Evolutionary conservation across 768 basidiomycete species (phyloP).

Genomic region (Suillus ampliporus): DNA sequence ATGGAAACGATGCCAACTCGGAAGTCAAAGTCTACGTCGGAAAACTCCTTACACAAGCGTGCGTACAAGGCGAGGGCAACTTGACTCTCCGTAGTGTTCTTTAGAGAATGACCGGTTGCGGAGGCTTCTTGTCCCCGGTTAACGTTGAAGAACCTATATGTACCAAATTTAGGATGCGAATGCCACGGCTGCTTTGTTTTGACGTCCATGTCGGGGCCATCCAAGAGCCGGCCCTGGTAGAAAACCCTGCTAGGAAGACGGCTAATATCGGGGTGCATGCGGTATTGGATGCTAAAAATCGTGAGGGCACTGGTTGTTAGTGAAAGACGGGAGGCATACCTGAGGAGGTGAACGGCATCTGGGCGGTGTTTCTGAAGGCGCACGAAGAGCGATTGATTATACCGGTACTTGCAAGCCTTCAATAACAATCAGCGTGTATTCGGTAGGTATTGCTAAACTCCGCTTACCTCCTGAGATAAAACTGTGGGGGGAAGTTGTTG

Average conservation of each 20-base stretch:
- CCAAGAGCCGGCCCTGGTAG: slow-evolving; percentile 77
- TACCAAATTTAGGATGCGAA: slow-evolving; percentile 71
- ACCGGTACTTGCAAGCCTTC: slow-evolving; percentile 71
- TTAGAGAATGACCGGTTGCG: slow-evolving; percentile 67
- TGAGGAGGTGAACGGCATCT: slow-evolving; percentile 89
- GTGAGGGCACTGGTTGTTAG: slow-evolving; percentile 6
- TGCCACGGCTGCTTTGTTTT: slow-evolving; percentile 93
- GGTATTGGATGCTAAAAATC: slow-evolving; percentile 88
- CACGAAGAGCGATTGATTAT: slow-evolving; percentile 93
- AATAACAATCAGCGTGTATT: slow-evolving; percentile 7
- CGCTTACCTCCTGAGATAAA: slow-evolving; percentile 60
- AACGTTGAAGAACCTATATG: slow-evolving; percentile 91
- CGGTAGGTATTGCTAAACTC: slow-evolving; percentile 34
- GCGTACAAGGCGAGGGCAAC: slow-evolving; percentile 80
- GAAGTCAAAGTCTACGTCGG: slow-evolving; percentile 56
- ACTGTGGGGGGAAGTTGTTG: slow-evolving; percentile 97
- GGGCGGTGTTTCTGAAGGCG: slow-evolving; percentile 81
- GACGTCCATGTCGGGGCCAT: slow-evolving; percentile 87
- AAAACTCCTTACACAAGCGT: slow-evolving; percentile 69
- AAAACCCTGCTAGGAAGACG: slow-evolving; percentile 87
- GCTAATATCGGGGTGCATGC: slow-evolving; percentile 98
- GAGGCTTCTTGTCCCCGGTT: slow-evolving; percentile 63
- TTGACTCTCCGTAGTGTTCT: slow-evolving; percentile 76
- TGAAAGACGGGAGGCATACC: slow-evolving; percentile 48
- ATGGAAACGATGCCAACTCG: slow-evolving; percentile 84